Evolutionary conservation across 1,284 basidiomycete species (phyloP).

Genomic region (Ganoderma sp.): DNA sequence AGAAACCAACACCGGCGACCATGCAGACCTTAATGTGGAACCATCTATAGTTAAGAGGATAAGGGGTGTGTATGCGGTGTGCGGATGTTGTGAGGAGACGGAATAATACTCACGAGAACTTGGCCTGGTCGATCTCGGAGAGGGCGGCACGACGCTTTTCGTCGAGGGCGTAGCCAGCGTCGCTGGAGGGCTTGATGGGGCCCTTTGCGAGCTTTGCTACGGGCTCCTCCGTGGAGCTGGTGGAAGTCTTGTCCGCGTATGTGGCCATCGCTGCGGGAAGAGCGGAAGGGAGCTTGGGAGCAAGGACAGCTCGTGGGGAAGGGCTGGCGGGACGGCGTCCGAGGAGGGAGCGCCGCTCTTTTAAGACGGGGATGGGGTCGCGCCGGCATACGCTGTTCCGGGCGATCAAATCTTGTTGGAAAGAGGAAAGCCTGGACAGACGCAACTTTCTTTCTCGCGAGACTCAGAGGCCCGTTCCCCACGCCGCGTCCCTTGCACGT

Average conservation of each 20-base stretch:
- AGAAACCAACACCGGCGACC: slow-evolving; percentile 83
- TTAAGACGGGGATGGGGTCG: slow-evolving; percentile 17
- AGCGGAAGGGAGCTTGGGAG: slow-evolving; percentile 13
- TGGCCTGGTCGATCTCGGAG: slow-evolving; percentile 61
- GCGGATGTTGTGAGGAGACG: not conserved
- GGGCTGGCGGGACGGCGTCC: slow-evolving; percentile 17
- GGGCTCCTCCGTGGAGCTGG: slow-evolving; percentile 29
- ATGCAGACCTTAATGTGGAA: slow-evolving; percentile 73
- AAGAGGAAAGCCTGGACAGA: slow-evolving; percentile 17
- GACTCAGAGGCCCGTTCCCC: not conserved
- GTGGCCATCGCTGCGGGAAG: slow-evolving; percentile 27
- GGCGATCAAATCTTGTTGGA: slow-evolving; percentile 27
- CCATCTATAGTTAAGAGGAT: slow-evolving; percentile 33
- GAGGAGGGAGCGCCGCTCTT: slow-evolving; percentile 19
- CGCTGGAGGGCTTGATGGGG: not conserved
- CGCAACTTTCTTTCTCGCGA: slow-evolving; percentile 21
- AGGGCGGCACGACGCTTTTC: slow-evolving; percentile 51
- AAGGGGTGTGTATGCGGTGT: not conserved
- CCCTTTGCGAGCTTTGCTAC: slow-evolving; percentile 23
- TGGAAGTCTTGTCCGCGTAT: slow-evolving; percentile 34
- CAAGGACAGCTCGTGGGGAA: slow-evolving; percentile 19
- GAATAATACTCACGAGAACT: slow-evolving; percentile 47
- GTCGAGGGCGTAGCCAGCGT: slow-evolving; percentile 33
- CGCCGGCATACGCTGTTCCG: slow-evolving; percentile 28
- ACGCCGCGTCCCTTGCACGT: slow-evolving; percentile 37